phyloP scores from a whole-genome alignment of 169 alveolate species.

The Plasmodium blacklocki region DNA sequence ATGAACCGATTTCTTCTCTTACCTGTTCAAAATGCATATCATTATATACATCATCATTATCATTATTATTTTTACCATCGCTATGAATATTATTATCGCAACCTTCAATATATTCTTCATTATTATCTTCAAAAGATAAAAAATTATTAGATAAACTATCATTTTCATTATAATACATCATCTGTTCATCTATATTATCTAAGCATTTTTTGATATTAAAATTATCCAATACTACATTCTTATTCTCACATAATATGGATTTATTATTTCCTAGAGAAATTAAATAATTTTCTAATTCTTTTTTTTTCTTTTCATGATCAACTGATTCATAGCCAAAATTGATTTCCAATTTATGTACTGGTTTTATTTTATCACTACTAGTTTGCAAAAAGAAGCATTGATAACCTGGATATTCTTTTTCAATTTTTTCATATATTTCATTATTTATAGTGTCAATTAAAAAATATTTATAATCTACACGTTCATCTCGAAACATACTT shows the following conservation, averaged over 20 bases:
- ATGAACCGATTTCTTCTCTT: conserved; percentile 33
- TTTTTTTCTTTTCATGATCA: conserved; percentile 35
- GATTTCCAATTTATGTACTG: conserved; percentile 43
- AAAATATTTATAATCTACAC: conserved; percentile 67
- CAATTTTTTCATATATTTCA: conserved; percentile 70
- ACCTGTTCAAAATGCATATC: conserved; percentile 67
- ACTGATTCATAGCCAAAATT: conserved; percentile 71
- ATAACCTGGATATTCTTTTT: conserved; percentile 51
- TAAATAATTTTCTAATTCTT: conserved; percentile 41
- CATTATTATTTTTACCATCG: conserved; percentile 24
- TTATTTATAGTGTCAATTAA: conserved; percentile 63
- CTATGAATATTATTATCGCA: too few relatives aligned
- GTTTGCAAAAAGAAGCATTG: conserved; percentile 50
- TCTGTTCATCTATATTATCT: conserved; percentile 54
- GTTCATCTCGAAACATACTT: conserved; percentile 50
- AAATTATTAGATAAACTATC: conserved; percentile 40
- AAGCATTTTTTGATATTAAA: conserved; percentile 53
- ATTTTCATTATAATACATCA: conserved; percentile 19
- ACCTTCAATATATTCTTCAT: conserved; percentile 12
- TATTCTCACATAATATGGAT: conserved; percentile 44
- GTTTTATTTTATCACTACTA: conserved; percentile 43
- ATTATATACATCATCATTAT: not conserved
- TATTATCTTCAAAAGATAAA: conserved; percentile 24
- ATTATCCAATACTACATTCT: conserved; percentile 19
- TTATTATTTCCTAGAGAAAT: conserved; percentile 7